Conservation (phyloP, 106 monocot species). For the Narthecium ossifragum region DNA sequence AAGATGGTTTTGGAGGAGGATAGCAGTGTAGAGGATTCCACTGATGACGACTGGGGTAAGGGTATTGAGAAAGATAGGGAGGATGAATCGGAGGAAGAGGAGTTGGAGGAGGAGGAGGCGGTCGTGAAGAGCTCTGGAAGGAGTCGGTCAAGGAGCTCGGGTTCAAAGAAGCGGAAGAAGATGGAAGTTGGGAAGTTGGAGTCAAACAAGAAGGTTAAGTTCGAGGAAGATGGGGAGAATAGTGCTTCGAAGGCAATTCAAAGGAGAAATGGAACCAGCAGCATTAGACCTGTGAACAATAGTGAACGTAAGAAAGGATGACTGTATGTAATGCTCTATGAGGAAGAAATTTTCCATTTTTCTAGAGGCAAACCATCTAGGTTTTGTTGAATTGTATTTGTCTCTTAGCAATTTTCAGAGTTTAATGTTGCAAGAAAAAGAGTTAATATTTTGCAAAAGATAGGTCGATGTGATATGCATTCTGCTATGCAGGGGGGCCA, state of each 20-base stretch:
- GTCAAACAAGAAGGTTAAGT: conserved; percentile 33
- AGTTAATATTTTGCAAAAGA: neutral
- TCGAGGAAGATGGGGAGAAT: conserved; percentile 19
- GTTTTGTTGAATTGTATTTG: neutral
- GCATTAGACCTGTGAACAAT: neutral
- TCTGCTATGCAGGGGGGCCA: conserved; percentile 29
- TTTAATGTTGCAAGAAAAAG: neutral
- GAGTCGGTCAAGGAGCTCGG: conserved; percentile 11
- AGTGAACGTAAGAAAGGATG: conserved; percentile 26
- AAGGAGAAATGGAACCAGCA: conserved; percentile 4
- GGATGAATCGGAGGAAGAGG: conserved; percentile 35
- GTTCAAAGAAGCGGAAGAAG: conserved; percentile 48
- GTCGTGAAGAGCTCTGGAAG: conserved; percentile 15
- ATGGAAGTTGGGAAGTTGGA: conserved; percentile 26
- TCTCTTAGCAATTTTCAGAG: neutral
- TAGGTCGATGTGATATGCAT: neutral
- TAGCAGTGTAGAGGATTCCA: conserved; percentile 20
- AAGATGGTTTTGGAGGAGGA: conserved; percentile 9
- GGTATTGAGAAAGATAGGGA: conserved; percentile 9
- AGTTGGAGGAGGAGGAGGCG: conserved; percentile 36
- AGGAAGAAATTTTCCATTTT: neutral
- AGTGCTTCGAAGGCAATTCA: neutral
- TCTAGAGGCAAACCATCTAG: neutral
- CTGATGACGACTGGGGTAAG: conserved; percentile 51
- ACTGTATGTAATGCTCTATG: neutral